Evolutionary conservation across 23 red algal species (phyloP).

Genomic region (Gracilariopsis chorda): DNA sequence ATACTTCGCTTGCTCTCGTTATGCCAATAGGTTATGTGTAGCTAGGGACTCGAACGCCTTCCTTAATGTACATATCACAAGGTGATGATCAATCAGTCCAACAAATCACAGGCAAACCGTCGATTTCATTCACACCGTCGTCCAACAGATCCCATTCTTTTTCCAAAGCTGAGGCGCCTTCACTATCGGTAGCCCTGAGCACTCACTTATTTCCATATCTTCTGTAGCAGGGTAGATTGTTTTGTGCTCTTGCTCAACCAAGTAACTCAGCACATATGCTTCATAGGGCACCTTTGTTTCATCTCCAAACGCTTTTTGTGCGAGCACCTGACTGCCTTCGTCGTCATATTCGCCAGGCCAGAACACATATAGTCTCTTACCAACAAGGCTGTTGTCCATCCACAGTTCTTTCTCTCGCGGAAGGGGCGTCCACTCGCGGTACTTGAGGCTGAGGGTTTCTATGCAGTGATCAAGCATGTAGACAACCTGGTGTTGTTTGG

Average conservation of each 20-base stretch:
- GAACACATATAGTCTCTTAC: conserved; percentile 44
- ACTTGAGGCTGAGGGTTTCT: conserved; percentile 34
- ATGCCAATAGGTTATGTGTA: too few species aligned
- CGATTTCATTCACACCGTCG: conserved; percentile 42
- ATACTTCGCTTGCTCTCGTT: too few species aligned
- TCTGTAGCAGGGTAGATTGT: conserved; percentile 38
- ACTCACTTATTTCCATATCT: conserved; percentile 23
- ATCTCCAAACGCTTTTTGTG: not conserved
- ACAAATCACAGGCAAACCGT: conserved; percentile 27
- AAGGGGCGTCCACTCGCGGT: conserved; percentile 37
- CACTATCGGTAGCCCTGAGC: not conserved
- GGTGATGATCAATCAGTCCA: conserved; percentile 11
- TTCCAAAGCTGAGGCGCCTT: not conserved
- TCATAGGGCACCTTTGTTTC: conserved; percentile 46
- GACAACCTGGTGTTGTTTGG: conserved; percentile 28
- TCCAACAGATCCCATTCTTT: conserved; percentile 47
- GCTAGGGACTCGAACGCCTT: too few species aligned
- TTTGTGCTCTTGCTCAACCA: conserved; percentile 17
- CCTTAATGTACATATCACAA: not conserved
- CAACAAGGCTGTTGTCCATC: conserved; percentile 28
- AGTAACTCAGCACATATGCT: conserved; percentile 47
- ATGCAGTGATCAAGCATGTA: conserved; percentile 54
- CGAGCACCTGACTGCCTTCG: not conserved
- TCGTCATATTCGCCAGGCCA: conserved; percentile 47
- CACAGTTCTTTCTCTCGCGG: conserved; percentile 39